phyloP scores from a whole-genome alignment of 352 stramenopile species.

The Pilasporangium apinafurcum region DNA sequence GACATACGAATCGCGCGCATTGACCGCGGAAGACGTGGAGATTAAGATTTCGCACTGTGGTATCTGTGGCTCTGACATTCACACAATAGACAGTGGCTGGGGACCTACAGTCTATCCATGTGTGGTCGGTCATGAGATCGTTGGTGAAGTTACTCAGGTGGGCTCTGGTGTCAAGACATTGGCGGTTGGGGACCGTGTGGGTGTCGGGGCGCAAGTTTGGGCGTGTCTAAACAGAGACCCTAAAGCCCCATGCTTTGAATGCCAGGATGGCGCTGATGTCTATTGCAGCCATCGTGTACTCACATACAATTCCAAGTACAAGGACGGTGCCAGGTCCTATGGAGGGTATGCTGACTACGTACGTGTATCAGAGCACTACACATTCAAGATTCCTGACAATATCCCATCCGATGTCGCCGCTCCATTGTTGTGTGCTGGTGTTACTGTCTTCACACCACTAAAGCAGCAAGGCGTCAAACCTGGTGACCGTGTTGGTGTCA shows the following conservation, averaged over 20 bases:
- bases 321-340: conserved; percentile 22
- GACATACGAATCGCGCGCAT: conserved; percentile 35
- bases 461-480: conserved; percentile 35
- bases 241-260: conserved; percentile 46
- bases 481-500: conserved; percentile 53
- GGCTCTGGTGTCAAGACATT: conserved; percentile 45
- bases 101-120: conserved; percentile 29
- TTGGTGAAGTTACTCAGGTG: conserved; percentile 30
- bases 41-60: conserved; percentile 60
- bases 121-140: conserved; percentile 49
- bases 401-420: conserved; percentile 51
- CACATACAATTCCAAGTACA: conserved; percentile 46
- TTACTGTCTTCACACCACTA: conserved; percentile 75
- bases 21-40: conserved; percentile 38
- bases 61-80: conserved; percentile 53
- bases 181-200: conserved; percentile 66
- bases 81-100: conserved; percentile 45
- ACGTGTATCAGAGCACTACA: conserved; percentile 50
- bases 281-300: conserved; percentile 37
- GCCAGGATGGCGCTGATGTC: conserved; percentile 45
- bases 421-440: conserved; percentile 79
- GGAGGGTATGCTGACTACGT: conserved; percentile 74
- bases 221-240: conserved; percentile 57
- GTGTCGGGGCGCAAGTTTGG: conserved; percentile 73
- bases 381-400: conserved; percentile 67